Base-by-base conservation (phyloP, 164 flowering plant genomes). In the Annona cherimola region DNA sequence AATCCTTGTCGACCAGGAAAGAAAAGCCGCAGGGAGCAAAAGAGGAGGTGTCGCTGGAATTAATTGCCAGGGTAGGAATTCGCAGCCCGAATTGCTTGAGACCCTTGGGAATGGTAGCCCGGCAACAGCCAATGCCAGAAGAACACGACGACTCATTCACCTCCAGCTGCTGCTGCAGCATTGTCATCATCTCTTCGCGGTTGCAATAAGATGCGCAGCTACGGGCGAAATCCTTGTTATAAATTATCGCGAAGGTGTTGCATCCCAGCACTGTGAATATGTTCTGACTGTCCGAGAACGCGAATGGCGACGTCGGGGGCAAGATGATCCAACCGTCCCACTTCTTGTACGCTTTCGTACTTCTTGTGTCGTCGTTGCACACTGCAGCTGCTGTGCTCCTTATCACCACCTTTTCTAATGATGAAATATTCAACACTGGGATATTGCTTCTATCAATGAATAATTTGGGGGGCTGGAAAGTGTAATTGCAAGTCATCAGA, bases 41-140 rank as follows among this genome's bases (percentile, higher is more conserved):
- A 9, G 0, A 2, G 61, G 64, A 40, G 19, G 57, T 4, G 1
- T 3, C 7, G 20, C 43, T 70, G 57, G 73, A 72, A 63, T 75
- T 6, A 14, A 19, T 61, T n/a, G n/a, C n/a, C n/a, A n/a, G n/a
- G n/a, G n/a, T n/a, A n/a, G 40, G 6, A 16, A 78, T 70, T 0
- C 1, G 2, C 42, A 67, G 4, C 0, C 1, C 2, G 7, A 73
- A 57, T 18, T 2, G 6, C 4, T 43, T 54, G 19, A 77, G 63
- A 11, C 72, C 76, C 64, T 68, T 69, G 2, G 77, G 84, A 40
- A 79, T 73, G 9, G 75, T n/a, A 3, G 78, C 61, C 64, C 74
- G 71, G 44, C 80, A 78, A 45, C 77, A 74, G 4, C 80, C 80
- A 4, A 63, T 59, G 12, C 76, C 76, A n/a, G 69, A n/a, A n/a